These are phyloP conservation scores for Pseudogymnoascus verrucosus DNA, from an alignment of 2,329 filamentous ascomycete species.

Conservation along the genomic window DNA sequence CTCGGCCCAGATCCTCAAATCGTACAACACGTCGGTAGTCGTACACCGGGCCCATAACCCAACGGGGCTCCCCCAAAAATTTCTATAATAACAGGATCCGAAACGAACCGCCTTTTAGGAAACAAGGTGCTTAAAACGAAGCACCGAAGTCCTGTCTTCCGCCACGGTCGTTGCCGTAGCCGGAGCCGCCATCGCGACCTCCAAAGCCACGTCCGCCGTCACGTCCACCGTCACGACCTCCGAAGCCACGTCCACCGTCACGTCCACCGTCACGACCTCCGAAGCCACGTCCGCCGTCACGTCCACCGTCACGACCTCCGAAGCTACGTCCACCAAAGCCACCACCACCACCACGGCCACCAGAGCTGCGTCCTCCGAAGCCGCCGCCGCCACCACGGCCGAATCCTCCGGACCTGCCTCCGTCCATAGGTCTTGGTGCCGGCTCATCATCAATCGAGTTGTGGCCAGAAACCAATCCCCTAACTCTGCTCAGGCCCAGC, in stretches of 20 bases:
- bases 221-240: constrained; percentile 2
- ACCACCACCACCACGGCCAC: background rate
- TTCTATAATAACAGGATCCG: constrained; percentile 2
- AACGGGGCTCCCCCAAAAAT: background rate
- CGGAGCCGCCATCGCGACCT: constrained; percentile 10
- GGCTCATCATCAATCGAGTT: background rate
- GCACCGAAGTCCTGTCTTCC: background rate
- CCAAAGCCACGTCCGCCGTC: constrained; percentile 7
- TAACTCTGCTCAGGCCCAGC: constrained; percentile 17
- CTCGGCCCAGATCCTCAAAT: background rate
- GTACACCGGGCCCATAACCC: constrained; percentile 1
- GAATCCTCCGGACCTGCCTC: constrained; percentile 8
- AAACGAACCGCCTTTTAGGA: background rate
- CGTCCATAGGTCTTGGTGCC: background rate
- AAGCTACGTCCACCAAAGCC: background rate
- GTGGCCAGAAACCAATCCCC: constrained; percentile 6
- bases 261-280: constrained; percentile 10
- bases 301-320: background rate
- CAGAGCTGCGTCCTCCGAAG: background rate
- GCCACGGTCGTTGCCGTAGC: constrained; percentile 1
- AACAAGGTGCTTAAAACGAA: background rate
- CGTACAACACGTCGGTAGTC: constrained; percentile 5
- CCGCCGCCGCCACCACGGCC: background rate
- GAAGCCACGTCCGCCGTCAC: background rate
- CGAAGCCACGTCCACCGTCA: background rate